Conservation (phyloP, 2,329 filamentous ascomycete genomes). For the Penicillium capsulatum region DNA sequence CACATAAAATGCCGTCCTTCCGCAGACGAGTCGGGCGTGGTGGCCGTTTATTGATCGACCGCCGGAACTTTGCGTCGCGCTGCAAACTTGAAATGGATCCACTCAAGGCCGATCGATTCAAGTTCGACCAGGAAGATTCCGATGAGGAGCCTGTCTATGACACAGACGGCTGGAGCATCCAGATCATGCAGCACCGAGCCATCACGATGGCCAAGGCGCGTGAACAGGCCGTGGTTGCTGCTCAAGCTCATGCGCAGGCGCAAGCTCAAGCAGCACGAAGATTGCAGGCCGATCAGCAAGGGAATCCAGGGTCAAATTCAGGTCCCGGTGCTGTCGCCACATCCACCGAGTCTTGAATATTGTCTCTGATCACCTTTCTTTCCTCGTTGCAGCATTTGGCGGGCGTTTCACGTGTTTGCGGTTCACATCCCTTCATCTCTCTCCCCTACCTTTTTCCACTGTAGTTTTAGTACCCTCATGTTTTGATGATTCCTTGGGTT, state of each 20-base stretch:
- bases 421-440: conserved; percentile 21
- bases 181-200: conserved; percentile 55
- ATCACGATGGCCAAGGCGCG: conserved; percentile 46
- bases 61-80: conserved; percentile 62
- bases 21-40: conserved; percentile 79
- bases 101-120: conserved; percentile 66
- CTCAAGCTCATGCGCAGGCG: conserved; percentile 42
- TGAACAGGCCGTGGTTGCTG: conserved; percentile 41
- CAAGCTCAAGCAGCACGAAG: conserved; percentile 39
- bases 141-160: conserved; percentile 71
- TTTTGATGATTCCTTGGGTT: conserved; percentile 21
- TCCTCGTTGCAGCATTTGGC: conserved; percentile 31
- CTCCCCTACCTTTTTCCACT: conserved; percentile 20
- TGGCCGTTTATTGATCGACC: conserved; percentile 83
- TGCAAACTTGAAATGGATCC: conserved; percentile 45
- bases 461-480: conserved; percentile 30
- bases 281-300: conserved; percentile 34
- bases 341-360: conserved; percentile 29
- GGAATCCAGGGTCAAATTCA: conserved; percentile 27
- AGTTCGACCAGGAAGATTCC: conserved; percentile 80
- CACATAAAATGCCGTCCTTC: conserved; percentile 60
- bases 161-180: conserved; percentile 63
- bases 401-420: conserved; percentile 29
- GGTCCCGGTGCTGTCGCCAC: conserved; percentile 28
- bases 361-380: conserved; percentile 18